Conservation (phyloP, 1,284 basidiomycete genomes). For the Trametes polyzona region DNA sequence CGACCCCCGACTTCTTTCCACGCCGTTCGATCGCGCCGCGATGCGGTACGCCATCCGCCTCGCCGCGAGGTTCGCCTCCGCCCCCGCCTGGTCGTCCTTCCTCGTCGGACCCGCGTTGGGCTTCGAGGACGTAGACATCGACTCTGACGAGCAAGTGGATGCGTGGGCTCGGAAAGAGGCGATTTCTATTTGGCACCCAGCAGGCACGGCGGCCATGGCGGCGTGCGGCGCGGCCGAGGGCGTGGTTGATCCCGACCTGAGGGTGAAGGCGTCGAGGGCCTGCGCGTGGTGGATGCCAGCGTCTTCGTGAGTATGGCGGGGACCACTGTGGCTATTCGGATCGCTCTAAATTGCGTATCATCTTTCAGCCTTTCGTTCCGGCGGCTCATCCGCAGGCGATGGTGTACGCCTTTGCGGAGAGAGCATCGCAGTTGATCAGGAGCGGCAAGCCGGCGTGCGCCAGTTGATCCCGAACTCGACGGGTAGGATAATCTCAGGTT, state of each 20-base stretch:
- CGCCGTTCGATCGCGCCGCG: constrained; percentile 27
- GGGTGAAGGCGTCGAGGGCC: constrained; percentile 34
- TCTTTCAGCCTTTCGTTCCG: constrained; percentile 28
- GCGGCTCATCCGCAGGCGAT: constrained; percentile 28
- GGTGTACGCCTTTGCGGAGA: constrained; percentile 31
- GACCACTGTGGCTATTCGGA: neutral
- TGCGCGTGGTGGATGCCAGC: constrained; percentile 40
- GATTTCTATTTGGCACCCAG: constrained; percentile 14
- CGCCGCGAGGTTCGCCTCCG: constrained; percentile 23
- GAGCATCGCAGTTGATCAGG: constrained; percentile 31
- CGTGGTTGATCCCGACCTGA: constrained; percentile 37
- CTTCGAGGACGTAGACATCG: neutral
- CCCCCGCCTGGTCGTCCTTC: constrained; percentile 21
- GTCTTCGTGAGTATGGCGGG: constrained; percentile 32
- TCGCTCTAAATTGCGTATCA: too few relatives aligned
- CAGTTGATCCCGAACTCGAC: too few relatives aligned
- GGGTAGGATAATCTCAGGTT: too few relatives aligned
- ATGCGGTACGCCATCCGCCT: constrained; percentile 23
- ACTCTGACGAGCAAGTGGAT: constrained; percentile 16
- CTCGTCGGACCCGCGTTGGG: constrained; percentile 5
- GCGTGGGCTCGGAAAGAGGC: constrained; percentile 10
- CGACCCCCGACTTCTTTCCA: constrained; percentile 24
- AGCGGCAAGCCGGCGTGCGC: too few relatives aligned
- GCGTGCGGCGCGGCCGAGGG: neutral
- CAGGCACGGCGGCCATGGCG: constrained; percentile 21